Percentiles rank a stretch among this genome's conserved stretches.
Conservation (phyloP, 345 rosid species). For the Geranium rotundifolium region DNA sequence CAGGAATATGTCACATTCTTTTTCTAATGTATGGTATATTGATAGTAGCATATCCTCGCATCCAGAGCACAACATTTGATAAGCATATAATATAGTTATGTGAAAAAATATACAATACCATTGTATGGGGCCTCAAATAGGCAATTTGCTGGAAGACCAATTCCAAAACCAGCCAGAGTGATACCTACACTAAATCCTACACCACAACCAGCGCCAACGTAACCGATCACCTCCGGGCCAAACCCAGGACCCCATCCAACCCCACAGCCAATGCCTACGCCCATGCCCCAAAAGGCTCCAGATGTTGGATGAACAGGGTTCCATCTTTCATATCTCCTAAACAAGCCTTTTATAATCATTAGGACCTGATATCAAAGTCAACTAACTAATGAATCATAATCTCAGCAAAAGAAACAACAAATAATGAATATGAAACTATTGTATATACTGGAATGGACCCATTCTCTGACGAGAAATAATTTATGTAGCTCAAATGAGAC, state of each 20-base stretch:
- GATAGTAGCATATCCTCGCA: too few species aligned
- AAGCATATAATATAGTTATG: too few species aligned
- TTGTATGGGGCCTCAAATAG: constrained; percentile 44
- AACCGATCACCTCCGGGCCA: constrained; percentile 85
- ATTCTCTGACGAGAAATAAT: background rate
- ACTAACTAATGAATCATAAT: background rate
- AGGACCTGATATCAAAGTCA: constrained; percentile 18
- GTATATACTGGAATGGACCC: background rate
- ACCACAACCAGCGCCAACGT: constrained; percentile 90
- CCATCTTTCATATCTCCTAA: too few species aligned
- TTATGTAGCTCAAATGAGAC: background rate
- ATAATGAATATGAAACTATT: background rate
- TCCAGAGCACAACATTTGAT: too few species aligned
- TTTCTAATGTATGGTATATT: too few species aligned
- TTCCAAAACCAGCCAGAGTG: too few species aligned
- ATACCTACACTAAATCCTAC: constrained; percentile 66
- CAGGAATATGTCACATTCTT: too few species aligned
- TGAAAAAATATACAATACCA: constrained; percentile 22
- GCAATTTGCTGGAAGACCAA: constrained; percentile 4
- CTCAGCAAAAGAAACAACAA: background rate
- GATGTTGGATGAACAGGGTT: constrained; percentile 42
- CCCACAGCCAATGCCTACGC: constrained; percentile 82
- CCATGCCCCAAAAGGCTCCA: constrained; percentile 98
- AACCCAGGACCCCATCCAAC: constrained; percentile 98
- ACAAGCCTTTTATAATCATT: too few species aligned